These are phyloP conservation scores for Pilaira anomala DNA, from an alignment of 192 early-diverging fungal species.

Conservation along the genomic window DNA sequence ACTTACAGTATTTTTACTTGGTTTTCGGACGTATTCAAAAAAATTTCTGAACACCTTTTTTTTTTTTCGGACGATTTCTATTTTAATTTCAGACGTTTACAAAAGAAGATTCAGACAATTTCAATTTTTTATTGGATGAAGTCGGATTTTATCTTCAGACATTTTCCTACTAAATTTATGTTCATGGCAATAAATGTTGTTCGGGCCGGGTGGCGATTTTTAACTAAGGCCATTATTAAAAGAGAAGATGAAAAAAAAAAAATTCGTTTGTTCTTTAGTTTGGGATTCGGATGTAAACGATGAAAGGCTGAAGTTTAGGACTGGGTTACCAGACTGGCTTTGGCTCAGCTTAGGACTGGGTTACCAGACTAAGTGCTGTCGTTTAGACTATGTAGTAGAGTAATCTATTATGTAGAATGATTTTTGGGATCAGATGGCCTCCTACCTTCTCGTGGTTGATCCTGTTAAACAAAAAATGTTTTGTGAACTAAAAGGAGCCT, in stretches of 20 bases:
- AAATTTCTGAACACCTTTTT: background rate
- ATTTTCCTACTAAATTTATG: conserved; percentile 2
- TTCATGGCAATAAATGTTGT: conserved; percentile 4
- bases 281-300: conserved; percentile 1
- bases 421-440: conserved; percentile 3
- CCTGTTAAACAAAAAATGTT: conserved; percentile 2
- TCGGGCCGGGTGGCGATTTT: conserved; percentile 3
- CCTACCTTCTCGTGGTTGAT: conserved; percentile 3
- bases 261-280: conserved; percentile 4
- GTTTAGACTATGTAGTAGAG: conserved; percentile 4
- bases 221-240: conserved; percentile 4
- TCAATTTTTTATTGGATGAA: background rate
- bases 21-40: conserved; percentile 2
- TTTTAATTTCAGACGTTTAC: conserved; percentile 4
- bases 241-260: conserved; percentile 3
- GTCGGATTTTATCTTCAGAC: conserved; percentile 3
- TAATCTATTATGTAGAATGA: conserved; percentile 1
- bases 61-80: conserved; percentile 4
- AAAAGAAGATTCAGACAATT: background rate
- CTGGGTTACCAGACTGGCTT: no score
- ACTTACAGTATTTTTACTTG: conserved; percentile 6
- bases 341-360: conserved; percentile 1
- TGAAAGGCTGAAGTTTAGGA: conserved; percentile 1
- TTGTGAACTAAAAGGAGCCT: conserved; percentile 3
- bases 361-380: conserved; percentile 3